These are phyloP conservation scores for Pigoraptor vietnamica DNA, from an alignment of 78 protist genomes.

Conservation along the genomic window DNA sequence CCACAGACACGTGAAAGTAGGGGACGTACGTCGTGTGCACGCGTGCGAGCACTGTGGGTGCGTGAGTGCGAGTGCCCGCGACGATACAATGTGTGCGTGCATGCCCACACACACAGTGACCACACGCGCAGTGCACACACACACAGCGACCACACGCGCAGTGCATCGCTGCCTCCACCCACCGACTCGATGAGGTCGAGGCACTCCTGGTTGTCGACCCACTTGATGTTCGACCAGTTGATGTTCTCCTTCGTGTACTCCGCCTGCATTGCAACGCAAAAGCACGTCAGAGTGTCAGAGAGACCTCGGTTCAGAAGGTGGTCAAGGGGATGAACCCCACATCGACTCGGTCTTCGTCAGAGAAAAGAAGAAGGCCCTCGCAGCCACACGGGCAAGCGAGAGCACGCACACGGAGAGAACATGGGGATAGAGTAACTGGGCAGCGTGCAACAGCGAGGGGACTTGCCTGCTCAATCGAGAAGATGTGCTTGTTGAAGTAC, in stretches of 20 bases:
- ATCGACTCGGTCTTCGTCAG: no score
- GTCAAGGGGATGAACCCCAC: no score
- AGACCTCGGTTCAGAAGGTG: no score
- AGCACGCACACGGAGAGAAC: background rate
- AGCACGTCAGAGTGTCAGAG: background rate
- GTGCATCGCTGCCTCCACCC: background rate
- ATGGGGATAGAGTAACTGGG: no score
- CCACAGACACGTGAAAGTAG: background rate
- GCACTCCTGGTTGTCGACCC: conserved; percentile 19
- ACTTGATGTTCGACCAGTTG: background rate
- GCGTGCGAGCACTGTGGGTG: no score
- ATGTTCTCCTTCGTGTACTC: conserved; percentile 49
- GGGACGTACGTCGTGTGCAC: no score
- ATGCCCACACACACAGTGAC: background rate
- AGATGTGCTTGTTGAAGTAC: conserved; percentile 42
- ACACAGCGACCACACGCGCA: background rate
- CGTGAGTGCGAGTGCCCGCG: no score
- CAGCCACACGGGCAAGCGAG: background rate
- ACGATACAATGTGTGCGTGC: no score
- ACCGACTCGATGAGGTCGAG: conserved; percentile 6
- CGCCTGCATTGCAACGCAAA: background rate
- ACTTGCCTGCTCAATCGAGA: conserved; percentile 7
- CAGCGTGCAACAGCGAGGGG: no score
- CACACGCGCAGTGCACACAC: background rate
- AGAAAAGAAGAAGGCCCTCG: no score